Conservation (phyloP, 768 basidiomycete species). For the Trametes coccinea region DNA sequence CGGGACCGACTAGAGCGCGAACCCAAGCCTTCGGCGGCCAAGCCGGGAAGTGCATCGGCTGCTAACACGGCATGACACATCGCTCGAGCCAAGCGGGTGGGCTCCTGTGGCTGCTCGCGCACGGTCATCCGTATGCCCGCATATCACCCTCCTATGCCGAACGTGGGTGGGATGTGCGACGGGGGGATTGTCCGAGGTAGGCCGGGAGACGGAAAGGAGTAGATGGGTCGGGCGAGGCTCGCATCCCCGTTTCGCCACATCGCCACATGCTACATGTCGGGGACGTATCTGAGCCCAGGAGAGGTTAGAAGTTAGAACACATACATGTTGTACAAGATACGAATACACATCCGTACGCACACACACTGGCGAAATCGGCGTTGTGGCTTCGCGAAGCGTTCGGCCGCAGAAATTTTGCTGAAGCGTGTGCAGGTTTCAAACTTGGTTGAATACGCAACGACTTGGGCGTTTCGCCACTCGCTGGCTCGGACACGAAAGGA, state of each 20-base stretch:
- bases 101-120: neutral
- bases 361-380: no score
- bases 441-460: no score
- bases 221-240: neutral
- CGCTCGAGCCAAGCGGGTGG: neutral
- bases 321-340: conserved; percentile 5
- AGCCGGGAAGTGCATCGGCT: neutral
- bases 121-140: neutral
- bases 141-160: neutral
- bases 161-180: neutral
- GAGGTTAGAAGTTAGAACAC: conserved; percentile 2
- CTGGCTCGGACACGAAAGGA: neutral
- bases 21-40: neutral
- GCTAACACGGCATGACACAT: conserved; percentile 1
- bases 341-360: no score
- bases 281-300: neutral
- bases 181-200: neutral
- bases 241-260: neutral
- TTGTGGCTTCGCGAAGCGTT: no score
- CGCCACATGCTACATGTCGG: neutral
- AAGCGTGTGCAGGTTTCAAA: no score
- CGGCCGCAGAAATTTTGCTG: no score
- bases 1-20: neutral
- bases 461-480: no score
- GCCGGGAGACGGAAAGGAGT: neutral